phyloP scores from a whole-genome alignment of 495 filamentous ascomycete genomes.

The Symbiotaphrina buchneri region DNA sequence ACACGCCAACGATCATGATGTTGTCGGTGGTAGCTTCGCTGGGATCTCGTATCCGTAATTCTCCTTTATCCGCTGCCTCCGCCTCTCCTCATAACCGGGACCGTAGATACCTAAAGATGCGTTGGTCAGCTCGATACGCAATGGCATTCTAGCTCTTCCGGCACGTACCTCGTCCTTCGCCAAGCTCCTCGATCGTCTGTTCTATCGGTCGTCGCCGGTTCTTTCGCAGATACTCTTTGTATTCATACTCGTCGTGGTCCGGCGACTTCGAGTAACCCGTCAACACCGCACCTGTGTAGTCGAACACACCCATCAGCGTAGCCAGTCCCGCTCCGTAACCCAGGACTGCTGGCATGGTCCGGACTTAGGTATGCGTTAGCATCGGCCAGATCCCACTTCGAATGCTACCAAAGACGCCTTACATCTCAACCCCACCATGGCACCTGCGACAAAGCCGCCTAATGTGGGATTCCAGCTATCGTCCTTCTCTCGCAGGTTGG shows the following conservation, averaged over 20 bases:
- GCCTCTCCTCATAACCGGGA: slow-evolving; percentile 71
- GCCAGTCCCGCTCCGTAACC: slow-evolving; percentile 51
- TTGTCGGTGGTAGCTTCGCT: neutral
- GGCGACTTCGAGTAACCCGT: slow-evolving; percentile 31
- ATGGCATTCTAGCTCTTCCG: neutral
- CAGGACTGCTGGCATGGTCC: slow-evolving; percentile 57
- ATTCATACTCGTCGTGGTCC: slow-evolving; percentile 54
- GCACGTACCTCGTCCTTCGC: slow-evolving; percentile 69
- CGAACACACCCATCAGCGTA: slow-evolving; percentile 39
- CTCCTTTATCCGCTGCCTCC: slow-evolving; percentile 64
- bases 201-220: slow-evolving; percentile 54
- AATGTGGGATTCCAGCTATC: slow-evolving; percentile 46
- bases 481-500: slow-evolving; percentile 58
- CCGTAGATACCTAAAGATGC: slow-evolving; percentile 44
- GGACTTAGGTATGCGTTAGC: slow-evolving; percentile 22
- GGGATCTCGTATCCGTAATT: slow-evolving; percentile 76
- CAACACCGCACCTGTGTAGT: slow-evolving; percentile 52
- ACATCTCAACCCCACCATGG: slow-evolving; percentile 44
- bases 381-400: neutral
- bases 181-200: slow-evolving; percentile 61
- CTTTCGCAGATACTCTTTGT: slow-evolving; percentile 54
- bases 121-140: slow-evolving; percentile 10
- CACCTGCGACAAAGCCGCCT: slow-evolving; percentile 51
- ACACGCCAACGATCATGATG: neutral
- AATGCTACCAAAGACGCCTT: slow-evolving; percentile 7